Evolutionary conservation across 2,329 filamentous ascomycete genomes (phyloP).

Genomic region (Fusarium chaquense): DNA sequence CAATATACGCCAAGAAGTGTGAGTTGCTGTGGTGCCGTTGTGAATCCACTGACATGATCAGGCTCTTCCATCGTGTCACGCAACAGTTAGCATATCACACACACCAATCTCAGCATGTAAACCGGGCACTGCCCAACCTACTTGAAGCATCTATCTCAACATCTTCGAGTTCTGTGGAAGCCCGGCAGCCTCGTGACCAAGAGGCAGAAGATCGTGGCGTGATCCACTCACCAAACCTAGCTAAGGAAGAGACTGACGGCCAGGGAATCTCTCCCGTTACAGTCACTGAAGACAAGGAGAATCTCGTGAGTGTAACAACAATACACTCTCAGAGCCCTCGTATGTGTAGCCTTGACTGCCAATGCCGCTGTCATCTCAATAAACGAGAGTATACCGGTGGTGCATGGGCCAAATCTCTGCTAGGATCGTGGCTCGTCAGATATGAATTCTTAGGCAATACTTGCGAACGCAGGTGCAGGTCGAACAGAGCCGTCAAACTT

Average conservation of each 20-base stretch:
- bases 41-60: accelerated
- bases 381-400: background rate
- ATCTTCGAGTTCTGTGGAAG: accelerated
- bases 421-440: constrained; percentile 15
- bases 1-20: constrained; percentile 19
- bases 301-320: background rate
- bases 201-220: accelerated
- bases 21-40: background rate
- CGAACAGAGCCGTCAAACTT: accelerated
- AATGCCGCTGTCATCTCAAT: constrained; percentile 23
- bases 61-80: background rate
- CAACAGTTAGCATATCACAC: background rate
- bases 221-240: accelerated
- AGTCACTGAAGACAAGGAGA: background rate
- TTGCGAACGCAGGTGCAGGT: background rate
- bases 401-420: background rate
- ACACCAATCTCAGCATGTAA: accelerated
- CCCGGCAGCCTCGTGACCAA: accelerated
- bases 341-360: background rate
- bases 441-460: accelerated
- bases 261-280: accelerated
- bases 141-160: accelerated
- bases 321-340: background rate
- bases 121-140: accelerated
- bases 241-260: accelerated